Evolutionary conservation across 257 asterid genomes (phyloP), one percentile per base, ranked within the genome.

Genomic region (Thymus quinquecostatus): DNA sequence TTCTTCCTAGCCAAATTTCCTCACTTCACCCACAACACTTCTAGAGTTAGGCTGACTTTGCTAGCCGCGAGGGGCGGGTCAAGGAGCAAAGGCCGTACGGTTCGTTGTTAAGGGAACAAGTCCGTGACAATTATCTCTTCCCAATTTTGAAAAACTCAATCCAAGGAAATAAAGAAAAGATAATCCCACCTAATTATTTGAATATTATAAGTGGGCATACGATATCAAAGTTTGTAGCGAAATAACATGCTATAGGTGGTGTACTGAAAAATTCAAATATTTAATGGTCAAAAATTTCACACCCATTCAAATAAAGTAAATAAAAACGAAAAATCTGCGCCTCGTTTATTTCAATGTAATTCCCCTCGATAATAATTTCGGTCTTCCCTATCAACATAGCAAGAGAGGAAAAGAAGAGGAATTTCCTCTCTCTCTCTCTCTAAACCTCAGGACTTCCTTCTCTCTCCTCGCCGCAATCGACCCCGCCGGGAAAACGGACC

Each of bases 271-370:
- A 60, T 58, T 59, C 14, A 61, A 14, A 38, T 61, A 61, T n/a
- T 38, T 34, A 56, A 60, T 6, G 10, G 34, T 14, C 21, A 41
- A 62, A 40, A 62, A 21, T 21, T 41, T 10, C 21, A 38, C 51
- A 62, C 41, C 68, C 68, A 62, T 41, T 14, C 21, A 3, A 14
- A 34, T 32, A 59, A 67, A 54, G 12, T 1, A 32, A 60, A 62
- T 28, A 5, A 13, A 48, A 7, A 55, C 36, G 8, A 12, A 47
- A 48, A 64, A 13, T 28, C 50, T 62, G 53, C 36, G 75, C 38
- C 75, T 64, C 71, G 87, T 75, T 78, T 82, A 51, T 71, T 78
- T 81, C 75, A 62, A 62, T 62, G n/a, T 61, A 77, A 70, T 75
- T 65, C 68, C 50, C 70, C 40, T 63, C 74, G 72, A 72, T 70